Evolutionary conservation across 1,139 yeast species (phyloP).

Genomic region (Maudiozyma humilis): DNA sequence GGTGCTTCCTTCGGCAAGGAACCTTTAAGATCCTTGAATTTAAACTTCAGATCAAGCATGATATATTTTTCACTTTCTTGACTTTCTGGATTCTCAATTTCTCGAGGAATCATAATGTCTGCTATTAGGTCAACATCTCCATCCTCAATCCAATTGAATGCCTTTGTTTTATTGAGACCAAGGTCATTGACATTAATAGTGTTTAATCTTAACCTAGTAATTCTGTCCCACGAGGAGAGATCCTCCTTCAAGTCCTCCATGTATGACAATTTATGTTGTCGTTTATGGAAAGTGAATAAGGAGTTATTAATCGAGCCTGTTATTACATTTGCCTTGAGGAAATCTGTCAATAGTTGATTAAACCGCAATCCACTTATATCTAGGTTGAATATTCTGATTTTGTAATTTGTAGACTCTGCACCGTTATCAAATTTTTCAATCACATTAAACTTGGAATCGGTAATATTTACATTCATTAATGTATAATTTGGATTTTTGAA

Average conservation of each 20-base stretch:
- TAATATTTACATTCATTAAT: conserved; percentile 23
- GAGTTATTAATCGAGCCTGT: conserved; percentile 70
- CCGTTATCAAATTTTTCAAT: conserved; percentile 41
- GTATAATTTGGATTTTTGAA: conserved; percentile 38
- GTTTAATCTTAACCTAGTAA: conserved; percentile 56
- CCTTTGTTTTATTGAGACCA: conserved; percentile 26
- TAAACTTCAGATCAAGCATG: conserved; percentile 56
- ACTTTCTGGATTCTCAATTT: conserved; percentile 17
- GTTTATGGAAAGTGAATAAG: conserved; percentile 63
- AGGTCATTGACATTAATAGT: conserved; percentile 47
- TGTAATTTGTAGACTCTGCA: conserved; percentile 33
- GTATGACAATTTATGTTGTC: conserved; percentile 41
- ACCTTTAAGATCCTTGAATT: conserved; percentile 55
- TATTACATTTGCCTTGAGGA: conserved; percentile 60
- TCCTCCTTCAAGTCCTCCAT: conserved; percentile 32
- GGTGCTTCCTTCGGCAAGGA: conserved; percentile 48
- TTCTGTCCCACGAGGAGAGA: conserved; percentile 40
- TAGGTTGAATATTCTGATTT: conserved; percentile 54
- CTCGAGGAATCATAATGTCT: conserved; percentile 59
- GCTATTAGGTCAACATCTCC: conserved; percentile 65
- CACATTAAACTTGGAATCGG: conserved; percentile 9
- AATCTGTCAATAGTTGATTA: conserved; percentile 51
- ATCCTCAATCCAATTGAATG: conserved; percentile 59
- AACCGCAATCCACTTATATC: conserved; percentile 55
- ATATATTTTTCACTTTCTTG: conserved; percentile 42